These are phyloP conservation scores for Nephelium lappaceum DNA, from an alignment of 345 rosid species.

Conservation along the genomic window DNA sequence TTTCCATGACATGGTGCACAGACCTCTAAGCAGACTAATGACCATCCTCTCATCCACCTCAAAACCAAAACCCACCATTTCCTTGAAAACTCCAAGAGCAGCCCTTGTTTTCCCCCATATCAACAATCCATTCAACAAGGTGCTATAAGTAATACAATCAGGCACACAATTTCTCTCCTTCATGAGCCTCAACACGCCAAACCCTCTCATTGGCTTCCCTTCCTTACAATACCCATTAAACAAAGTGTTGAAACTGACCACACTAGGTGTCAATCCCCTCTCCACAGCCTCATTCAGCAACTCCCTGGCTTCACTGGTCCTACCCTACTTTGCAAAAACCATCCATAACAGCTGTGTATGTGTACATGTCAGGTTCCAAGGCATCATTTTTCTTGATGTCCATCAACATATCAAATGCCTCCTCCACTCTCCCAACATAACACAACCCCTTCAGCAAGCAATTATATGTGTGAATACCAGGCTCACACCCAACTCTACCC, in stretches of 20 bases:
- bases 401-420: slow-evolving; percentile 49
- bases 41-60: slow-evolving; percentile 42
- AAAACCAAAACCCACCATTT: slow-evolving; percentile 50
- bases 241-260: slow-evolving; percentile 57
- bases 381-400: slow-evolving; percentile 34
- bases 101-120: slow-evolving; percentile 48
- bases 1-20: slow-evolving; percentile 43
- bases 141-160: slow-evolving; percentile 52
- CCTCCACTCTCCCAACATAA: slow-evolving; percentile 72
- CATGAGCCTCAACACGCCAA: slow-evolving; percentile 55
- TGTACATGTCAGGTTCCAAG: slow-evolving; percentile 51
- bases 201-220: slow-evolving; percentile 55
- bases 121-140: slow-evolving; percentile 54
- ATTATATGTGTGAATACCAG: slow-evolving; percentile 54
- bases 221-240: slow-evolving; percentile 59
- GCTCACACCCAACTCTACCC: slow-evolving; percentile 38
- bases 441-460: slow-evolving; percentile 70
- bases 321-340: slow-evolving; percentile 80
- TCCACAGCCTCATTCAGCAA: slow-evolving; percentile 54
- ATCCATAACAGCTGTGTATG: slow-evolving; percentile 63
- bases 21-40: slow-evolving; percentile 45
- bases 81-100: slow-evolving; percentile 41
- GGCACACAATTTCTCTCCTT: slow-evolving; percentile 50
- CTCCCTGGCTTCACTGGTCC: slow-evolving; percentile 66
- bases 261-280: slow-evolving; percentile 49